Base-by-base conservation (phyloP, 352 stramenopile species). In the Phytophthora chlamydospora region DNA sequence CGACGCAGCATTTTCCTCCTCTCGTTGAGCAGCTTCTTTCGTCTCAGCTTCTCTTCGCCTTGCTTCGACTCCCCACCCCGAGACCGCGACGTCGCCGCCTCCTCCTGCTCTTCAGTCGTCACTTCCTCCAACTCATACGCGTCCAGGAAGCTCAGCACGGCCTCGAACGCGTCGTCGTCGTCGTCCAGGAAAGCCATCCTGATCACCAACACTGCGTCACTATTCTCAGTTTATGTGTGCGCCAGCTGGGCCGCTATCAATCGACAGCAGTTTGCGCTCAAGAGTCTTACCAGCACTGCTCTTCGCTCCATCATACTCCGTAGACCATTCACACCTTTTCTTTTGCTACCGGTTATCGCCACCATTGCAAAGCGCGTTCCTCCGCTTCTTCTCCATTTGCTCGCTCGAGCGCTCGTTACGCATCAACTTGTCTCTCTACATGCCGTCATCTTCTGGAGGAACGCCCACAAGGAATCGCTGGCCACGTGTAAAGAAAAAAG, bases 131-230 rank as follows among this genome's bases (percentile, higher is more conserved):
- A 24, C 13, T 4, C 33, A 36, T 55, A 71, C 29, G 62, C 55
- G 51, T 71, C 62, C 10, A 71, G 35, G 45, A 71, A 66, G 36
- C 57, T 63, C 17, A 71, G 43, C 31, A 56, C 57, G 1, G 56
- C 62, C 39, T 58, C 57, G 35, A 71, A 62, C 3, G 58, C 58
- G 43, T 36, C 62, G 43, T 58, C 56, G 48, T 71, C 57, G 14
- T 61, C 45, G 11, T 59, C 34, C 29, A 55, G 61, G 40, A 67
- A 66, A 3, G 43, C 62, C 58, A 71, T 62, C 9, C 3, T 34
- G 16, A 16, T 24, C 21, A 24, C 21, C 21, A 24, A 24, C 21
- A 24, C 21, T 24, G 21, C 1, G 21, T 24, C 21, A 1, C 21
- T 24, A 24, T 24, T 24, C 21, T 24, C 21, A 3, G 21, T 11